A percentile compares a stretch with the other conserved stretches of the same genome.
Evolutionary conservation across 305 asterid species (phyloP).

Genomic region (Solanum chacoense): DNA sequence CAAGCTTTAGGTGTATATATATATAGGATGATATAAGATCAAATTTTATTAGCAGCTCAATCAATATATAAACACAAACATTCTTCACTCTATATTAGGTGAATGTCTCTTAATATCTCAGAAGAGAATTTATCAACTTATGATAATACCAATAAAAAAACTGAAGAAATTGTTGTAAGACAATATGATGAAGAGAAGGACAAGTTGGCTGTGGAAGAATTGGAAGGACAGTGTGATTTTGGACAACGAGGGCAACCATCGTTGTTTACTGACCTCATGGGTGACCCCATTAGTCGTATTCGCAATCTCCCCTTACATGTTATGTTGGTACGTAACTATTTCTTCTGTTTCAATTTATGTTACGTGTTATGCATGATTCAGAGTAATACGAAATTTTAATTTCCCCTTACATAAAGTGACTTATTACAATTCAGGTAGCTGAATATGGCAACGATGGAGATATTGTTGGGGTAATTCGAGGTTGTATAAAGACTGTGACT

Average conservation of each 20-base stretch:
- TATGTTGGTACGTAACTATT: conserved; percentile 52
- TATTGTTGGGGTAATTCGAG: conserved; percentile 64
- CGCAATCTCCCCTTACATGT: conserved; percentile 43
- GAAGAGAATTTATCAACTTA: conserved; percentile 15
- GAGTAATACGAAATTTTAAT: background rate
- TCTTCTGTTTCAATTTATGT: background rate
- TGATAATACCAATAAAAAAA: background rate
- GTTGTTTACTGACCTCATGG: conserved; percentile 68
- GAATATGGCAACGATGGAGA: conserved; percentile 38
- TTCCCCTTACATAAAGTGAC: background rate
- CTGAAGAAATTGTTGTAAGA: conserved; percentile 35
- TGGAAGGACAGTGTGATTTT: conserved; percentile 64
- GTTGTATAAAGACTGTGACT: conserved; percentile 61
- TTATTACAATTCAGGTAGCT: conserved; percentile 34
- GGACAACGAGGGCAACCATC: conserved; percentile 55
- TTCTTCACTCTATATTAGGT: background rate
- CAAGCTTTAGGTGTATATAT: conserved; percentile 22
- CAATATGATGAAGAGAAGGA: conserved; percentile 39
- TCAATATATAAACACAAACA: background rate
- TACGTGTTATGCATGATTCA: background rate
- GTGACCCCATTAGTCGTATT: conserved; percentile 75
- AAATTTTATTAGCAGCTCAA: conserved; percentile 9
- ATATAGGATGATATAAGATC: conserved; percentile 24
- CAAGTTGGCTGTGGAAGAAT: conserved; percentile 67
- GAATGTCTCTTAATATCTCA: conserved; percentile 38